Evolutionary conservation across 192 early-diverging fungal species (phyloP), one percentile per base, ranked within the genome.

Genomic region (Backusella parvicylindrica): DNA sequence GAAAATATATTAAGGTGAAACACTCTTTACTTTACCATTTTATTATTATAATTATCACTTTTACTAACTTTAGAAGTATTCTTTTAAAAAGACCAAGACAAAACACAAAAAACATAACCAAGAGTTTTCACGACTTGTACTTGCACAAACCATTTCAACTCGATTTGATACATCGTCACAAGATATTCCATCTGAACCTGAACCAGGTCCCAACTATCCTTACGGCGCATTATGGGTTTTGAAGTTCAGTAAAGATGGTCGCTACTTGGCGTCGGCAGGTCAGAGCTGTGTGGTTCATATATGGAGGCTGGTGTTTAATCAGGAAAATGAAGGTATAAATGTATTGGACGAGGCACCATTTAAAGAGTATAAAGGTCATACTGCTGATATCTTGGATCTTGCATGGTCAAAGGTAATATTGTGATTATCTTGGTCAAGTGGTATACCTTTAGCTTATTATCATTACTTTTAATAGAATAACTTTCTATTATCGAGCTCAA

Each of bases 401-500:
- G 84, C 87, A 56, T 92, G 91, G 91, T 91, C 89, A 70, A 91
- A 90, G 68, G 83, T 84, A 70, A 23, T 37, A 43, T 30, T 28
- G 2, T 74, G 18, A 35, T 66, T 56, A 15, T 16, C n/a, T n/a
- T 33, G 30, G 11, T 65, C 13, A 82, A 63, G 49, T 3, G 33
- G 33, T 35, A n/a, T n/a, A n/a, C n/a, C n/a, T n/a, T n/a, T n/a
- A n/a, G n/a, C n/a, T n/a, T n/a, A 47, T 47, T 2, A 21, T 47
- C 40, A 41, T 47, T 35, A 6, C 6, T 35, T 6, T 6, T 82
- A 33, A 13, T 37, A 84, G 71, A 91, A 92, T 79, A 88, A 91
- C 13, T 96, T 96, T 71, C 78, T 97, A 7, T 80, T 95, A 40
- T 91, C 92, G 15, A 90, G 93, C 16, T 94, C 92, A 31, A 86